A percentile compares a stretch with the other conserved stretches of the same genome.
These are phyloP conservation scores for Neurospora hispaniola DNA, from an alignment of 495 filamentous ascomycete species.

Conservation along the genomic window DNA sequence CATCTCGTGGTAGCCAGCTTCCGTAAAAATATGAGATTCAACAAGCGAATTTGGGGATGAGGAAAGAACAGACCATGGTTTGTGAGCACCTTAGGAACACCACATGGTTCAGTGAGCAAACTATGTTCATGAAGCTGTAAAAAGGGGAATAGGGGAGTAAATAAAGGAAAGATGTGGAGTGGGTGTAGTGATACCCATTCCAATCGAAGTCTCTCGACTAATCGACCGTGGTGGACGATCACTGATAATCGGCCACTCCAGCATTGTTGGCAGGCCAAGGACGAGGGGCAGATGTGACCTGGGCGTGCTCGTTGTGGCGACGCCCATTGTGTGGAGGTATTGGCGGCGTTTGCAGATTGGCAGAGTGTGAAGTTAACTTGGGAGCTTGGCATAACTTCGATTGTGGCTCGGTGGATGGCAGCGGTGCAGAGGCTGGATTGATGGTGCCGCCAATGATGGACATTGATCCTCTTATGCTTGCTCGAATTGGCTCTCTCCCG, in stretches of 20 bases:
- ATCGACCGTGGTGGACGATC: neutral
- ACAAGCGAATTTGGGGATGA: neutral
- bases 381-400: neutral
- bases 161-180: neutral
- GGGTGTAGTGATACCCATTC: neutral
- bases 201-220: neutral
- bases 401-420: neutral
- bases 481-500: neutral
- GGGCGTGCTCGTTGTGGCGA: neutral
- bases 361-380: neutral
- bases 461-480: neutral
- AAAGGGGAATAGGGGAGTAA: neutral
- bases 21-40: neutral
- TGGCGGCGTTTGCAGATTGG: neutral
- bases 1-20: neutral
- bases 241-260: neutral
- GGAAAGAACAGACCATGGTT: neutral
- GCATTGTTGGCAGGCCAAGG: neutral
- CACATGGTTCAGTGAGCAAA: neutral
- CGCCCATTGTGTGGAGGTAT: neutral
- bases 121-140: neutral
- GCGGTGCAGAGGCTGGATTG: neutral
- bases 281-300: neutral
- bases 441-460: neutral
- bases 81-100: neutral